Base-by-base conservation (phyloP, 1,284 basidiomycete species). In the Acaromyces ingoldii region DNA sequence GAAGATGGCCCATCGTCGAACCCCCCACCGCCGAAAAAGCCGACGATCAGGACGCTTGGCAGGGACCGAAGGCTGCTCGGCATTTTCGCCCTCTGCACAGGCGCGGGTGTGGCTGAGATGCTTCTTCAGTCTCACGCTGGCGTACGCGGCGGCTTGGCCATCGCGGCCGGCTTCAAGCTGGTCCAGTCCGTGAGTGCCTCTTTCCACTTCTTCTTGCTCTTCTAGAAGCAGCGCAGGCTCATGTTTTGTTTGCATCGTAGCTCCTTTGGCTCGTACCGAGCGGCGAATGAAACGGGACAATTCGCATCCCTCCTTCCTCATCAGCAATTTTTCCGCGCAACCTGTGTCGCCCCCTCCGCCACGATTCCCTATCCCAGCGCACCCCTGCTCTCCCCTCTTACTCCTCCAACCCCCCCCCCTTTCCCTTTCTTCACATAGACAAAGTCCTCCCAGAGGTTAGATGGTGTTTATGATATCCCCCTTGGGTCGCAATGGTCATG, bases 21-120 rank as follows among this genome's bases (percentile, higher is more conserved):
- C 30, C 33, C 28, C 30, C 46, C 39, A 21, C 49, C 39, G 7
- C 22, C 24, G 26, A 51, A 39, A 9, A 17, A 13, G 30, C 49
- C 37, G 24, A 25, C 56, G 22, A 58, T 53, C 6, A 57, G 60
- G 41, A 63, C 58, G 33, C 34, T 48, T 7, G 66, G 63, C 1
- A 49, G 67, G 28, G 65, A 70, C 43, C 43, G 61, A 13, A 48
- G 67, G 26, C 39, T 70, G 55, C 30, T 70, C 10, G 67, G 60
- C 17, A 37, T 70, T 2, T 36, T 64, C 6, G 47, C 54, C 4
- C 49, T 70, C 15, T 63, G 60, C 30, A 36, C 59, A 6, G 67
- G 67, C 15, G 66, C 63, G 11, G 67, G 67, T 4, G 61, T 70
- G 1, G 66, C 60, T 19, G 66, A 70, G 54, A 59, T 57, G 41